Base-by-base conservation (phyloP, 352 stramenopile genomes). In the Pythium rhizo-oryzae region DNA sequence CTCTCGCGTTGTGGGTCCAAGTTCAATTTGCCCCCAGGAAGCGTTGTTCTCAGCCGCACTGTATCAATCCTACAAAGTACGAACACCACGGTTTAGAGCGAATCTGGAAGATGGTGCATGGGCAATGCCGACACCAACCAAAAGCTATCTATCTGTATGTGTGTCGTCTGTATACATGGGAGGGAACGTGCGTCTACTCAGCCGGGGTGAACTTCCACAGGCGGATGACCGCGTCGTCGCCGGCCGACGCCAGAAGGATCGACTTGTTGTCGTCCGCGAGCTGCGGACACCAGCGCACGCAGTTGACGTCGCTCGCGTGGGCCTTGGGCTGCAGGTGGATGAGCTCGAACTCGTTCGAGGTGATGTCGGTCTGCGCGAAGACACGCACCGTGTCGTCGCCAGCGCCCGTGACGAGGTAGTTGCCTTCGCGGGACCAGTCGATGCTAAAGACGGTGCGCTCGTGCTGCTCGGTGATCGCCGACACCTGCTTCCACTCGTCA, bases 351-450 rank as follows among this genome's bases (percentile, higher is more conserved):
- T 59, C 66, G 55, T 66, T 65, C 62, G 64, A 65, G 24, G 47
- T 49, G 23, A 49, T 59, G 28, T 61, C 41, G 16, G 75, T 69
- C 30, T 90, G 81, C 57, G 85, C 82, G 69, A 98, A 96, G 49
- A 98, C 74, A 0, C 85, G 81, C 54, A 99, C 97, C 2, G 72
- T 69, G 70, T 99, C 91, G 67, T 99, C 97, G 0, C 81, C 93
- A 15, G 92, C 95, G 33, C 86, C 90, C 1, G 94, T 98, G 33
- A 87, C 93, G 16, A 99, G 77, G 16, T 91, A 82, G 54, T 97
- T 87, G 63, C 95, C 86, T 7, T 91, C 78, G 16, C 80, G 80
- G 19, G 84, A 92, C 89, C 96, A 99, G 76, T 98, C 89, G 11
- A 98, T 79, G 57, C 78, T 95, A 72, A 98, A 98, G 24, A 99